These are phyloP conservation scores for Aspergillus calidoustus DNA, from an alignment of 2,329 filamentous ascomycete genomes.

Conservation along the genomic window DNA sequence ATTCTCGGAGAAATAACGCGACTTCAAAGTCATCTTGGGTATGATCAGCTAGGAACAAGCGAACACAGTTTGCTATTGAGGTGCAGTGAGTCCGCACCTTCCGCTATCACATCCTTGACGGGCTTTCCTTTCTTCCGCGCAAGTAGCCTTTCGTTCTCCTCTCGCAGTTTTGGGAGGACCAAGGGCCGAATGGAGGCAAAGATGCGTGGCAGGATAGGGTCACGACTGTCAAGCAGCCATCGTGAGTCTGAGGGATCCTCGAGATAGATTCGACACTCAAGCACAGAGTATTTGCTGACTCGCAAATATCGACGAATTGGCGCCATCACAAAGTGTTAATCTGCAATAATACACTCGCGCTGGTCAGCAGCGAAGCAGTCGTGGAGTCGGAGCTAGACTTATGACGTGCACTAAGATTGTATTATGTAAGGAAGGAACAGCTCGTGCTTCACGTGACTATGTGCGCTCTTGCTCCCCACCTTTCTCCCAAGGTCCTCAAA, in stretches of 20 bases:
- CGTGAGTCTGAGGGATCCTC: conserved; percentile 84
- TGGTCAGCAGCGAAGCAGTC: neutral
- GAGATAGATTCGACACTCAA: conserved; percentile 96
- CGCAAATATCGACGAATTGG: conserved; percentile 87
- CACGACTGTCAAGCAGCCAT: conserved; percentile 79
- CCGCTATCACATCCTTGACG: conserved; percentile 84
- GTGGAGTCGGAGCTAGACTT: neutral
- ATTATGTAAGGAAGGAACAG: neutral
- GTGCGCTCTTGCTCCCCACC: neutral
- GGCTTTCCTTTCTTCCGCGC: conserved; percentile 75
- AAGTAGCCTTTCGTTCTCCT: conserved; percentile 70
- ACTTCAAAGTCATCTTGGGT: conserved; percentile 88
- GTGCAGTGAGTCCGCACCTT: conserved; percentile 60
- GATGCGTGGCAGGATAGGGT: conserved; percentile 78
- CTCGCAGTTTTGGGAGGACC: conserved; percentile 86
- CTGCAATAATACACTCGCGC: no score
- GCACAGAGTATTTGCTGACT: conserved; percentile 88
- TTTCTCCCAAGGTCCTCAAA: conserved; percentile 41
- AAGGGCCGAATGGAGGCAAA: conserved; percentile 84
- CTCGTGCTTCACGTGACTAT: neutral
- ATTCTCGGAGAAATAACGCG: conserved; percentile 89
- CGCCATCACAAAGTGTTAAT: conserved; percentile 64
- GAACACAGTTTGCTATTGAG: neutral
- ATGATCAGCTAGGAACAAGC: conserved; percentile 5
- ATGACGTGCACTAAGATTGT: neutral